These are phyloP conservation scores for Rhizopus arrhizus DNA, from an alignment of 371 early-diverging fungal genomes.

Conservation along the genomic window DNA sequence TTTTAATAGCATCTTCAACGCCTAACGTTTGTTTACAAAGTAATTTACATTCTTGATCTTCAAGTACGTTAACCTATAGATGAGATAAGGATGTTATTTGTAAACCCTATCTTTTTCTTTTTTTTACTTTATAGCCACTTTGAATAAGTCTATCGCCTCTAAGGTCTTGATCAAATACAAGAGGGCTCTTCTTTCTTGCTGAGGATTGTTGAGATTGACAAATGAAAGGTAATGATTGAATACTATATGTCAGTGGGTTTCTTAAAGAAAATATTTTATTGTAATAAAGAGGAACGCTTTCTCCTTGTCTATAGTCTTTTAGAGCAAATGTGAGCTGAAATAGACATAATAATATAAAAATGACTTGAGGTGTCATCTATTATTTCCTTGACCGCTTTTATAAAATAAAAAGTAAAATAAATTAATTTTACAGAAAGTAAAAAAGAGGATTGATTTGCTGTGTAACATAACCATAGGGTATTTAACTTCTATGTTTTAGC, in stretches of 20 bases:
- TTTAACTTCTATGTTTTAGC: neutral
- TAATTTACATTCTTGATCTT: conserved; percentile 41
- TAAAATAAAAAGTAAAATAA: too few relatives aligned
- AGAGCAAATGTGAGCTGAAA: conserved; percentile 5
- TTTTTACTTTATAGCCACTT: conserved; percentile 45
- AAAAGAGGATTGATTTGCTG: too few relatives aligned
- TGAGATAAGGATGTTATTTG: neutral
- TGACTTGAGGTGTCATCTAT: neutral
- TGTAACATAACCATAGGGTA: too few relatives aligned
- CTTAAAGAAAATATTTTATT: conserved; percentile 48
- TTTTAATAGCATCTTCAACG: conserved; percentile 38
- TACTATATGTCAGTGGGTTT: conserved; percentile 39
- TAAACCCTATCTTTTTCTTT: neutral
- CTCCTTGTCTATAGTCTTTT: conserved; percentile 30
- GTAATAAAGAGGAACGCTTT: conserved; percentile 40
- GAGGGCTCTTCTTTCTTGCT: conserved; percentile 27
- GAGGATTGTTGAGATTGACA: conserved; percentile 32
- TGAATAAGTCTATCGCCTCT: conserved; percentile 42
- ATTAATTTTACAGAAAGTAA: too few relatives aligned
- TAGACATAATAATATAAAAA: conserved; percentile 3
- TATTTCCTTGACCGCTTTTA: too few relatives aligned
- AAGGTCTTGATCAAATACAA: conserved; percentile 43
- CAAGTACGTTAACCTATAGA: conserved; percentile 33
- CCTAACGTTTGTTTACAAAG: conserved; percentile 41
- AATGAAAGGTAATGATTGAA: conserved; percentile 36